Base-by-base conservation (phyloP, 2,329 filamentous ascomycete genomes). In the Madurella mycetomatis region DNA sequence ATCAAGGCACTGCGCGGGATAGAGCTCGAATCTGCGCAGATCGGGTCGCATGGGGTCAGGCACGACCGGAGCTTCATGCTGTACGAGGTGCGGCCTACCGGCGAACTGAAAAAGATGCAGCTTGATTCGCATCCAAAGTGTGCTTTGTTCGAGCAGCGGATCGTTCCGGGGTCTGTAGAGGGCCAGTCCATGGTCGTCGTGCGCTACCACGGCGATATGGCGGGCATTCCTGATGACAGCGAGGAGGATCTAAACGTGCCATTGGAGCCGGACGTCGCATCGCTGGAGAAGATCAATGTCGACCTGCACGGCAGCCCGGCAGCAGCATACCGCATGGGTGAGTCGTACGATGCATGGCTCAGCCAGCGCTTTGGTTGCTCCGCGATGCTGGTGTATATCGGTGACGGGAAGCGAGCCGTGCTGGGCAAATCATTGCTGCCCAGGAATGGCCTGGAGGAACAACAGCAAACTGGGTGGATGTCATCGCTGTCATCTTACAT, bases 21-120 rank as follows among this genome's bases (percentile, higher is more conserved):
- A 51, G 68, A 75, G 16, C 71, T 90, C 32, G 55, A 73, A 4
- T 68, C 71, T 0, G 76, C 84, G 2, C 69, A 70, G n/a, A 69
- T 89, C 45, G 80, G 79, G 5, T 73, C 76, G n/a, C 78, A 83
- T 58, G 86, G 87, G 13, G 75, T 89, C 61, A 72, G 74, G 41
- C 73, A 87, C 66, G 87, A 91, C 71, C 80, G 87, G 9, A 76
- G 76, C 34, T 90, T 88, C 70, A 88, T 90, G 81, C 77, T 90
- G 4, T 77, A 83, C 57, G 80, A 79, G 61, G 72, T 80, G 1
- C 39, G 46, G 16, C 46, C 59, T 65, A 73, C 71, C 41, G 73
- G 63, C 16, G 63, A 67, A 37, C 64, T 81, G 30, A 69, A 73
- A 57, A 84, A 84, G 63, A 78, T 90, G 68, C 82, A 86, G 64